A percentile compares a stretch with the other conserved stretches of the same genome.
These are phyloP conservation scores for Nicotiana noctiflora DNA, from an alignment of 257 asterid species.

Conservation along the genomic window DNA sequence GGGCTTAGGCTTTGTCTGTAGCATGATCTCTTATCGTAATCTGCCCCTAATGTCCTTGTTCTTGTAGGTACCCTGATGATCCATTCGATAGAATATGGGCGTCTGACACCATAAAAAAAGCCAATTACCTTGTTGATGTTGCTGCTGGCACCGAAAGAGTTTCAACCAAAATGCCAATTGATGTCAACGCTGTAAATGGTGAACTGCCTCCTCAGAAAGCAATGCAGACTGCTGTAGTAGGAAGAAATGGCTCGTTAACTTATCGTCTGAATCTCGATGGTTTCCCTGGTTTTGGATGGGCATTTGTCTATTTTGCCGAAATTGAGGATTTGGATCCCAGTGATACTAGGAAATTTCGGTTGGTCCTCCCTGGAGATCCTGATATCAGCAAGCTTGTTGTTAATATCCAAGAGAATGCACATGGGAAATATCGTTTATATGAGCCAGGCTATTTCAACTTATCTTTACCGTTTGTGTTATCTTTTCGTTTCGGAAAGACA, in stretches of 20 bases:
- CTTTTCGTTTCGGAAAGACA: constrained; percentile 70
- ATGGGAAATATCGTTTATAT: constrained; percentile 69
- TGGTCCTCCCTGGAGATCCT: constrained; percentile 61
- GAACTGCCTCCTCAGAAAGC: constrained; percentile 89
- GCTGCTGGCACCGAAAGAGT: constrained; percentile 86
- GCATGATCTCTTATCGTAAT: neutral
- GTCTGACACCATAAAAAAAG: constrained; percentile 73
- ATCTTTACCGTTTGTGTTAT: constrained; percentile 74
- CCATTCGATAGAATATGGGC: constrained; percentile 93
- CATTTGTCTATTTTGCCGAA: constrained; percentile 86
- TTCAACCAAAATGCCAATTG: constrained; percentile 66
- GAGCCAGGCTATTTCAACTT: constrained; percentile 91
- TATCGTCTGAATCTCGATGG: constrained; percentile 94
- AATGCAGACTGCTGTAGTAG: constrained; percentile 99
- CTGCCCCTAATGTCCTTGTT: neutral
- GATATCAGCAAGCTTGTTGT: constrained; percentile 74
- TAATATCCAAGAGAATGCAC: constrained; percentile 92
- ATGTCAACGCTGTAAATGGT: constrained; percentile 30
- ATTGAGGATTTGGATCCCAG: constrained; percentile 60
- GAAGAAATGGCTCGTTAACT: constrained; percentile 81
- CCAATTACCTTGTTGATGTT: constrained; percentile 93
- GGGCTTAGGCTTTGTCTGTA: neutral
- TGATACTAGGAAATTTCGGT: constrained; percentile 70
- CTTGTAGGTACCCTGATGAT: constrained; percentile 82
- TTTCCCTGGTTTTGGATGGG: constrained; percentile 93